Evolutionary conservation across 225 moss, liverwort and hornwort genomes (phyloP).

Genomic region (Lunularia cruciata): DNA sequence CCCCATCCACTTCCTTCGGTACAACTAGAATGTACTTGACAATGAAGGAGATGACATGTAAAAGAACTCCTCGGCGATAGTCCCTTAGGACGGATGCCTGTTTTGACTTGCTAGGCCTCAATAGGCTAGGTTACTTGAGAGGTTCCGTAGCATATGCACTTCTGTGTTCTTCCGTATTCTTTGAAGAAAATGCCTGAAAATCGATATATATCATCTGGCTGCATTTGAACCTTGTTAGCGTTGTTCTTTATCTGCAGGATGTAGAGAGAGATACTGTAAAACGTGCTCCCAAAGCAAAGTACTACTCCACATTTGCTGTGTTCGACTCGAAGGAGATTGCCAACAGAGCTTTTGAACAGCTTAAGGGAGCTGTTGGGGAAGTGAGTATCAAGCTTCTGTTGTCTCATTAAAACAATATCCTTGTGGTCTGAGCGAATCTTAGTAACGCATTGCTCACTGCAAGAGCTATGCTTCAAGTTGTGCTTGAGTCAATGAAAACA

Average conservation of each 20-base stretch:
- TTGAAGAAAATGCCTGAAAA: not conserved
- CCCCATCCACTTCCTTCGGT: too few species aligned
- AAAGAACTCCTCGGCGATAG: too few species aligned
- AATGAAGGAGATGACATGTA: too few species aligned
- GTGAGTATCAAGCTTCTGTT: conserved; percentile 29
- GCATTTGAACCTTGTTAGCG: not conserved
- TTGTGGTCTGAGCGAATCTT: not conserved
- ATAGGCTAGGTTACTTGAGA: too few species aligned
- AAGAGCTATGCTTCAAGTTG: not conserved
- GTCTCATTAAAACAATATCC: not conserved
- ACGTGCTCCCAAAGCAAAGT: conserved; percentile 33
- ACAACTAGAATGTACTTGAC: too few species aligned
- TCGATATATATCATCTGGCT: not conserved
- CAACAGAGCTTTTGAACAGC: conserved; percentile 45
- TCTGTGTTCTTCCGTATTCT: not conserved
- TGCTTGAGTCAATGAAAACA: not conserved
- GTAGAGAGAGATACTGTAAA: conserved; percentile 8
- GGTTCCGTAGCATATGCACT: too few species aligned
- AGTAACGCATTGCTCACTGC: not conserved
- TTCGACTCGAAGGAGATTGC: conserved; percentile 53
- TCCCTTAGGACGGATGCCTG: too few species aligned
- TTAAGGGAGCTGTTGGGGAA: conserved; percentile 39
- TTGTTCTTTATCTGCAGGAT: conserved; percentile 10
- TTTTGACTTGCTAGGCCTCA: too few species aligned
- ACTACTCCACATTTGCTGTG: conserved; percentile 42